Evolutionary conservation across 495 filamentous ascomycete genomes (phyloP), one percentile per base, ranked within the genome.

Genomic region (Ascodesmis nigricans): DNA sequence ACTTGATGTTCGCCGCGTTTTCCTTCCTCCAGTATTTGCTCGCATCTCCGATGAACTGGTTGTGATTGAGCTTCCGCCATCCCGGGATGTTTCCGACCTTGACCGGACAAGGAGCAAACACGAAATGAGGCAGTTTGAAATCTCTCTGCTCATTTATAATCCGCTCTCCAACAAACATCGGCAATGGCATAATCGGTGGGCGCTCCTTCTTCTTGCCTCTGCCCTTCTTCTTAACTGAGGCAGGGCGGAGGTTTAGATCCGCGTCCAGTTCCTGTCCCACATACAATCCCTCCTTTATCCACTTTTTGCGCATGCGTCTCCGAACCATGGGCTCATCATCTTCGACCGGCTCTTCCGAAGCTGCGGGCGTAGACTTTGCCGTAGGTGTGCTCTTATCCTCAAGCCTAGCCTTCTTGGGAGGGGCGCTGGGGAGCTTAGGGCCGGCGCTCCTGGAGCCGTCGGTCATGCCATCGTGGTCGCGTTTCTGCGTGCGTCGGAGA

Each of bases 61-160:
- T 97, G 48, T 76, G 84, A 36, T 80, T 80, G 23, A 78, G 73
- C 52, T 78, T 87, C 30, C 69, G 69, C 76, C 82, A 97, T 42
- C 84, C 68, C 0, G 82, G 81, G 52, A 84, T 91, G 10, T 81
- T 77, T 49, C 91, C 81, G 35, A 80, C 75, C 35, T 47, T 51
- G 5, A 70, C 68, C 10, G 76, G 75, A 13, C 83, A 66, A 1
- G 84, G 87, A 13, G 75, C 74, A 59, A 81, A 93, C 25, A 92
- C 61, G 53, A 90, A 75, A 43, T 71, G 92, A 0, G 87, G 87
- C 20, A 97, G 59, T 53, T 76, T 71, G 59, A 90, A 97, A 50
- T 91, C 70, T 40, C 78, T 63, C 16, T 67, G 67, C 28, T 58
- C 58, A 38, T 73, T 62, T 38, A 83, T 51, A n/a, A 72, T 57